These are phyloP conservation scores for Strigomonas oncopelti DNA, from an alignment of 208 protist genomes.

Conservation along the genomic window DNA sequence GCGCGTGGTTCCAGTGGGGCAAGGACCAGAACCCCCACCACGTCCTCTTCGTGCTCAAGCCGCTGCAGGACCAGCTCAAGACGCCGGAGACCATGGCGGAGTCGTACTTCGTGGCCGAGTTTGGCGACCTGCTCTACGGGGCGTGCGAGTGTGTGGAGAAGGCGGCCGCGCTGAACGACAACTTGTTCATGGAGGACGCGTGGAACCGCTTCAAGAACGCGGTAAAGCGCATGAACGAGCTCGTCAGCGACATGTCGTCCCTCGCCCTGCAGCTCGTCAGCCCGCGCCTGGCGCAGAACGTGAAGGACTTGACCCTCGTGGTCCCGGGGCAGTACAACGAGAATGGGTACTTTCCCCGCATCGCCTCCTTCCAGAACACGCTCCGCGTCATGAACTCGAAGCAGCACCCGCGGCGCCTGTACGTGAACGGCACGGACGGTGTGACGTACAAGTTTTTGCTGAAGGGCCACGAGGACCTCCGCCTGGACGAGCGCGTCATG, in stretches of 20 bases:
- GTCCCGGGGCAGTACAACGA: slow-evolving; percentile 97
- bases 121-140: slow-evolving; percentile 57
- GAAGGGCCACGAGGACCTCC: slow-evolving; percentile 98
- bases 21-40: slow-evolving; percentile 91
- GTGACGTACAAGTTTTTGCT: slow-evolving; percentile 97
- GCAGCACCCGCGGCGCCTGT: slow-evolving; percentile 98
- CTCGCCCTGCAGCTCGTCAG: slow-evolving; percentile 96
- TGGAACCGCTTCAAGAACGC: slow-evolving; percentile 96
- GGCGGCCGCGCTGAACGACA: slow-evolving; percentile 59
- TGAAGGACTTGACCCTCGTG: slow-evolving; percentile 94
- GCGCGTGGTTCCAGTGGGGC: slow-evolving; percentile 94
- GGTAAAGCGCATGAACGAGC: slow-evolving; percentile 94
- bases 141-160: slow-evolving; percentile 82
- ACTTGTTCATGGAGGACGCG: slow-evolving; percentile 92
- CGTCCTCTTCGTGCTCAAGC: slow-evolving; percentile 91
- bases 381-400: slow-evolving; percentile 98
- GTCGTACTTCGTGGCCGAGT: slow-evolving; percentile 90
- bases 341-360: slow-evolving; percentile 66
- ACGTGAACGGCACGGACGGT: slow-evolving; percentile 95
- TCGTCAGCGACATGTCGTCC: slow-evolving; percentile 93
- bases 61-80: slow-evolving; percentile 93
- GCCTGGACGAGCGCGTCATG: slow-evolving; percentile 99
- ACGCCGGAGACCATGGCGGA: slow-evolving; percentile 93
- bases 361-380: slow-evolving; percentile 75
- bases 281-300: slow-evolving; percentile 73